Percentiles rank a stretch among this genome's conserved stretches.
phyloP scores from a whole-genome alignment of 1,284 basidiomycete genomes.

The Ganoderma meredithae region DNA sequence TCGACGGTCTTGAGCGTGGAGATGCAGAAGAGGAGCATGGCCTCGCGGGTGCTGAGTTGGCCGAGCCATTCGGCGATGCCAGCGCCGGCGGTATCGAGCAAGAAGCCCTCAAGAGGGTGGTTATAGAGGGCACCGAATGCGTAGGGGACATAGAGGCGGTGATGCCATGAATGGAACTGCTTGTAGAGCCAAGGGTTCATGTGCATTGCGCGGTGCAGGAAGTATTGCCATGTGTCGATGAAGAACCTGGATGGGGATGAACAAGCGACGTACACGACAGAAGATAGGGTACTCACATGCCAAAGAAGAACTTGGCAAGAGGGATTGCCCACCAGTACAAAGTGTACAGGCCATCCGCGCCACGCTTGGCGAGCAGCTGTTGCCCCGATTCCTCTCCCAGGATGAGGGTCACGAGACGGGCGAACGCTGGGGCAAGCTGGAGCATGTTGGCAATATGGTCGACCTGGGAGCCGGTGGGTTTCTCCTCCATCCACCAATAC shows the following conservation, averaged over 20 bases:
- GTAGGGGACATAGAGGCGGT: constrained; percentile 96
- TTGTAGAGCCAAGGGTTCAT: constrained; percentile 91
- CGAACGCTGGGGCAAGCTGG: constrained; percentile 49
- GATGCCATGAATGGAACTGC: constrained; percentile 94
- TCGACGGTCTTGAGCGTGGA: constrained; percentile 96
- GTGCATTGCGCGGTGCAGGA: constrained; percentile 93
- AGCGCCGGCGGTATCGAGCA: constrained; percentile 89
- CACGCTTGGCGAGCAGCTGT: constrained; percentile 49
- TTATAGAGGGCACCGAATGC: constrained; percentile 98
- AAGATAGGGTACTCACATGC: constrained; percentile 72
- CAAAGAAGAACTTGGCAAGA: constrained; percentile 74
- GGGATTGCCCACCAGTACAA: constrained; percentile 98
- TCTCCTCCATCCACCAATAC: constrained; percentile 70
- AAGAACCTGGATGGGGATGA: constrained; percentile 70
- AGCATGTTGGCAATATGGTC: constrained; percentile 63
- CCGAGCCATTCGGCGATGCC: constrained; percentile 78
- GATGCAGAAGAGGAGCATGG: constrained; percentile 85
- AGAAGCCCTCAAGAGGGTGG: constrained; percentile 90
- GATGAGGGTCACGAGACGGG: constrained; percentile 49
- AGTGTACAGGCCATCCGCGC: constrained; percentile 67
- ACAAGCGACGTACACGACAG: neutral
- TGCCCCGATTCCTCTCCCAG: constrained; percentile 45
- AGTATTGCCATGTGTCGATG: constrained; percentile 99
- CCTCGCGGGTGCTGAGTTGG: constrained; percentile 83
- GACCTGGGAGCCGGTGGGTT: constrained; percentile 46